A percentile compares a stretch with the other conserved stretches of the same genome.
Conservation (phyloP, 371 early-diverging fungal species). For the Mortierella sp. region DNA sequence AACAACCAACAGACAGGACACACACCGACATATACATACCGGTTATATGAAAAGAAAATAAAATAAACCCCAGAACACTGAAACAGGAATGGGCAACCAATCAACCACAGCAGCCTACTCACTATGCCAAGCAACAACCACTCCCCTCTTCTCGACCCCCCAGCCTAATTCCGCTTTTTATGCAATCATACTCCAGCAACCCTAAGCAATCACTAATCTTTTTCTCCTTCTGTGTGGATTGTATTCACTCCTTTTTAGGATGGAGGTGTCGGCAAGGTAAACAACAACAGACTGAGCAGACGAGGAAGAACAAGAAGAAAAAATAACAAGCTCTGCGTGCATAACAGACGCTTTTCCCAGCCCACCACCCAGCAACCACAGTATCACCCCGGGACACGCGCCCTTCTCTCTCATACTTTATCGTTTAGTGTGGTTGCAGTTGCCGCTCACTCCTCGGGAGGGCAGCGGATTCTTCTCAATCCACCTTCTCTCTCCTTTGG, state of each 20-base stretch:
- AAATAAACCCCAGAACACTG: not conserved
- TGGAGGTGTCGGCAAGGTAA: slow-evolving; percentile 41
- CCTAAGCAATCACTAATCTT: not conserved
- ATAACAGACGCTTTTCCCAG: not conserved
- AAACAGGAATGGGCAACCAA: not conserved
- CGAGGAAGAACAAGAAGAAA: not conserved
- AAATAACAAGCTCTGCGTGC: not conserved
- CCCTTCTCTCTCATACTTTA: not conserved
- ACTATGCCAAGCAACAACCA: not conserved
- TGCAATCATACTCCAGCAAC: not conserved
- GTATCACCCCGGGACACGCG: not conserved
- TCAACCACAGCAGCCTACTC: not conserved
- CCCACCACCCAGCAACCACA: slow-evolving; percentile 8
- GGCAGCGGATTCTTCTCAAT: not conserved
- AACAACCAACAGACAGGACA: not conserved
- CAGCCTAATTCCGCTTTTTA: not conserved
- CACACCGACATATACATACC: not conserved
- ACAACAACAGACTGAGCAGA: not conserved
- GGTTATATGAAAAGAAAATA: not conserved
- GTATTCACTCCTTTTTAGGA: slow-evolving; percentile 18
- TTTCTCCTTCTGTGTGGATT: not conserved
- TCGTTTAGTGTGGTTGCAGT: not conserved
- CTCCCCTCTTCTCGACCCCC: not conserved
- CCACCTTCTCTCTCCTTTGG: not conserved
- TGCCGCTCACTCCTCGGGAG: not conserved